Conservation (phyloP, 495 filamentous ascomycete genomes). For the Talaromyces liani region DNA sequence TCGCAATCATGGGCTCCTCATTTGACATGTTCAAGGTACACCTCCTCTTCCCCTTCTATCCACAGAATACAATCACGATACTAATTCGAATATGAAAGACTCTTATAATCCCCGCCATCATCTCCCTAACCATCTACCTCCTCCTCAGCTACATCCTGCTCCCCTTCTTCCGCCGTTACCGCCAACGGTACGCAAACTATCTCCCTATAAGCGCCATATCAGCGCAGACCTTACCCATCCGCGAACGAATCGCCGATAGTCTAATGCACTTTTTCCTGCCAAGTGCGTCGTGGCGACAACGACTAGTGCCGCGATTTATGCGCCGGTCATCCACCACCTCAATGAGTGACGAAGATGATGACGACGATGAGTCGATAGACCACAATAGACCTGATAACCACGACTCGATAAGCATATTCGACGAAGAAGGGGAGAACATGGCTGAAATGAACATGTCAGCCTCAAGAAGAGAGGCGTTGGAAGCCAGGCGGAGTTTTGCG, state of each 20-base stretch:
- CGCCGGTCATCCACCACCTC: slow-evolving; percentile 5
- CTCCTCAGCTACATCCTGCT: slow-evolving; percentile 60
- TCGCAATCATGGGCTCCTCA: slow-evolving; percentile 24
- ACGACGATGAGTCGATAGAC: slow-evolving; percentile 13
- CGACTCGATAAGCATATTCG: slow-evolving; percentile 57
- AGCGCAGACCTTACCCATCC: slow-evolving; percentile 50
- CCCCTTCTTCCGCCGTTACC: slow-evolving; percentile 70
- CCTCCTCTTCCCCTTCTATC: background rate
- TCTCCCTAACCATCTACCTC: slow-evolving; percentile 71
- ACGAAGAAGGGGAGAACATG: slow-evolving; percentile 60
- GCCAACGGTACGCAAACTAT: slow-evolving; percentile 63
- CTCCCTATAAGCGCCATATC: slow-evolving; percentile 60
- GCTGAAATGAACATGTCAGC: slow-evolving; percentile 49
- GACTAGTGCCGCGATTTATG: slow-evolving; percentile 19
- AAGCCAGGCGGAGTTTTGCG: slow-evolving; percentile 27
- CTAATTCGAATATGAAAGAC: slow-evolving; percentile 43
- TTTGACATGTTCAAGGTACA: slow-evolving; percentile 33
- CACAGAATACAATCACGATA: background rate
- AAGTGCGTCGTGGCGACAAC: slow-evolving; percentile 44
- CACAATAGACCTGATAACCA: slow-evolving; percentile 38
- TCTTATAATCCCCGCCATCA: slow-evolving; percentile 66
- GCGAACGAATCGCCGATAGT: slow-evolving; percentile 50
- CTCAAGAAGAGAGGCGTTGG: slow-evolving; percentile 40
- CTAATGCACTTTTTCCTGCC: slow-evolving; percentile 49
- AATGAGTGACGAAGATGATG: slow-evolving; percentile 33